Percentiles rank a stretch among this genome's conserved stretches.
These are phyloP conservation scores for Berberis vulgaris DNA, from an alignment of 164 flowering plant species.

Conservation along the genomic window DNA sequence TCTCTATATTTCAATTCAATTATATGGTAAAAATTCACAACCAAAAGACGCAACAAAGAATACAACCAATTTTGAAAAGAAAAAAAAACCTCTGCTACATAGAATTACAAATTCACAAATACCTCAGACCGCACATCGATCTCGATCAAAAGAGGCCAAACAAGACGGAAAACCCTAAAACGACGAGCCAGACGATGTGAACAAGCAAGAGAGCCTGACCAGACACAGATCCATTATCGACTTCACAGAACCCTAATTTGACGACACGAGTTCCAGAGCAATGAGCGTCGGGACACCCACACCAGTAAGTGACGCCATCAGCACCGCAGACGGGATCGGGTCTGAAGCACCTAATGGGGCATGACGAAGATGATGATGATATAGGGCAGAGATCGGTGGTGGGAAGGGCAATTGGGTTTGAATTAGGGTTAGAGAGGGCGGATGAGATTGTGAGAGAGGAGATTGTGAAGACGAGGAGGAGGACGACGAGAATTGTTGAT, in stretches of 20 bases:
- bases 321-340: slow-evolving; percentile 67
- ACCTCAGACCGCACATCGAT: neutral
- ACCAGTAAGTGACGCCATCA: slow-evolving; percentile 76
- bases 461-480: too few species aligned
- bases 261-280: slow-evolving; percentile 48
- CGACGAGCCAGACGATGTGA: slow-evolving; percentile 59
- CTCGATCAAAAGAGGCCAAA: slow-evolving; percentile 37
- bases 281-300: slow-evolving; percentile 56
- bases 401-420: neutral
- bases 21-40: neutral
- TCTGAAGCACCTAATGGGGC: slow-evolving; percentile 55
- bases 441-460: too few species aligned
- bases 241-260: slow-evolving; percentile 50
- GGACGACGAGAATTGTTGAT: too few species aligned
- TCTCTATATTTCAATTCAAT: neutral
- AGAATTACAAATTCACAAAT: neutral
- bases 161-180: slow-evolving; percentile 45
- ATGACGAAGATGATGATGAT: slow-evolving; percentile 14
- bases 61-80: neutral
- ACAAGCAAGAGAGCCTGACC: slow-evolving; percentile 54
- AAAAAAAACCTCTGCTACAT: neutral
- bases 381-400: neutral
- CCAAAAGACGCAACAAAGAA: too few species aligned
- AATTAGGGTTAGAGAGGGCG: too few species aligned
- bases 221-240: slow-evolving; percentile 35